A percentile compares a stretch with the other conserved stretches of the same genome.
phyloP scores from a whole-genome alignment of 805 yeast species.

The Candida qinlingensis region DNA sequence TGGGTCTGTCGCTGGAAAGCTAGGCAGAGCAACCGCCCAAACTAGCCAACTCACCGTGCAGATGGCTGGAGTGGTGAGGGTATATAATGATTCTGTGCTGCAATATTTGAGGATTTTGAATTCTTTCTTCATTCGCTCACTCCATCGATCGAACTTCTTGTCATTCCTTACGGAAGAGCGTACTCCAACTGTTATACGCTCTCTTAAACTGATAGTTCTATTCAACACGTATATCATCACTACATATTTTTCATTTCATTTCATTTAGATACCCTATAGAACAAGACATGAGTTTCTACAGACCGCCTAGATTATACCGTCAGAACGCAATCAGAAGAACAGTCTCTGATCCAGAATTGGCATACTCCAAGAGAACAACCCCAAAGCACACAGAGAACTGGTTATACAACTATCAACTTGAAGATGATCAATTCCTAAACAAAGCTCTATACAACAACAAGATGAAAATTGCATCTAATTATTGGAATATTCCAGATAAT shows the following conservation, averaged over 20 bases:
- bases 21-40: too few relatives aligned
- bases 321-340: slow-evolving; percentile 23
- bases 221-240: too few relatives aligned
- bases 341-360: slow-evolving; percentile 12
- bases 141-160: not conserved
- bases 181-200: not conserved
- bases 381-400: slow-evolving; percentile 17
- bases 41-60: too few relatives aligned
- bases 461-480: slow-evolving; percentile 27
- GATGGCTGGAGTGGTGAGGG: too few relatives aligned
- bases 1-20: too few relatives aligned
- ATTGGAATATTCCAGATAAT: slow-evolving; percentile 27
- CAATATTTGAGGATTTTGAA: too few relatives aligned
- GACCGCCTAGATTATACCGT: slow-evolving; percentile 23
- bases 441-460: slow-evolving; percentile 38
- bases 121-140: not conserved
- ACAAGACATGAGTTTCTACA: slow-evolving; percentile 19
- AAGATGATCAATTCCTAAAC: slow-evolving; percentile 29
- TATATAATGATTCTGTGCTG: too few relatives aligned
- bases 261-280: too few relatives aligned
- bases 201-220: not conserved
- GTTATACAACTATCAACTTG: slow-evolving; percentile 20
- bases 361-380: slow-evolving; percentile 4
- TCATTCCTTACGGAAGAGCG: not conserved
- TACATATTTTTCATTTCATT: too few relatives aligned